Evolutionary conservation across 495 filamentous ascomycete genomes (phyloP).

Genomic region (Rusavskia elegans): DNA sequence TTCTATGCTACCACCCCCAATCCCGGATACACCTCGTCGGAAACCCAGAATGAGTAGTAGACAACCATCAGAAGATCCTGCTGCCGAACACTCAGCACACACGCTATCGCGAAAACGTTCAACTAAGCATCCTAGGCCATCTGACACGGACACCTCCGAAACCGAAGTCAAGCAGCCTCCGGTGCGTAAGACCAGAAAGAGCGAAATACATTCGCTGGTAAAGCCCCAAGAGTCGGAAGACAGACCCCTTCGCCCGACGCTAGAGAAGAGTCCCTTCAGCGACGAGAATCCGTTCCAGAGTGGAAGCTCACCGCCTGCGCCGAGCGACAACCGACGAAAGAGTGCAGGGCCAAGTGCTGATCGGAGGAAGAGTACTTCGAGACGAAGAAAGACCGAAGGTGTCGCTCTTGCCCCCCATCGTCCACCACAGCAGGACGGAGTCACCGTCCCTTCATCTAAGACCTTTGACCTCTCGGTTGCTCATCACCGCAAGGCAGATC

Average conservation of each 20-base stretch:
- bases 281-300: conserved; percentile 93
- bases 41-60: conserved; percentile 22
- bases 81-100: conserved; percentile 21
- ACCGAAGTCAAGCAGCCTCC: conserved; percentile 24
- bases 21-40: conserved; percentile 24
- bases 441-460: conserved; percentile 21
- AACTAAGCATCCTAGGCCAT: conserved; percentile 37
- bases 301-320: conserved; percentile 43
- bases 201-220: conserved; percentile 34
- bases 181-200: conserved; percentile 33
- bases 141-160: conserved; percentile 33
- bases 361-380: conserved; percentile 32
- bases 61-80: conserved; percentile 1
- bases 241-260: conserved; percentile 16
- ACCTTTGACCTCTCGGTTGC: conserved; percentile 34
- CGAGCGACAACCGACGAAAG: conserved; percentile 17
- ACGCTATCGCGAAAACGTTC: conserved; percentile 24
- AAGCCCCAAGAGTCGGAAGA: conserved; percentile 22
- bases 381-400: conserved; percentile 23
- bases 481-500: conserved; percentile 7
- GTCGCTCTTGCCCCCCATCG: background rate
- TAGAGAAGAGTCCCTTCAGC: conserved; percentile 50
- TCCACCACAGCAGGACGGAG: conserved; percentile 24
- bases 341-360: conserved; percentile 20
- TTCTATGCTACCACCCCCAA: conserved; percentile 31